Evolutionary conservation across 176 grass and related monocot species (phyloP).

Genomic region (Themeda triandra): DNA sequence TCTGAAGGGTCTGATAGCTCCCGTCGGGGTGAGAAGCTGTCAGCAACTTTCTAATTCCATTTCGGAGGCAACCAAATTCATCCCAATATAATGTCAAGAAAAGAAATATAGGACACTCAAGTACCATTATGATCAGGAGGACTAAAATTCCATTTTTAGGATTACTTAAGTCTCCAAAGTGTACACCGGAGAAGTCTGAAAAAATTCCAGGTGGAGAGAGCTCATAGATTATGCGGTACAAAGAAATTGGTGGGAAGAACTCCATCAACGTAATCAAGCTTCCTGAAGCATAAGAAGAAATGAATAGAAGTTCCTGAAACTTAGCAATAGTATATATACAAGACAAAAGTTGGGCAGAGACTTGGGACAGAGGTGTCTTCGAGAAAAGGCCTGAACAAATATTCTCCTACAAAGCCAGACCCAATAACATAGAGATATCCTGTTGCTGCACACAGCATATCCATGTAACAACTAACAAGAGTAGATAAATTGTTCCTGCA

Average conservation of each 20-base stretch:
- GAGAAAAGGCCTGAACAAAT: slow-evolving; percentile 44
- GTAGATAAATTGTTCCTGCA: background rate
- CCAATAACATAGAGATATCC: slow-evolving; percentile 55
- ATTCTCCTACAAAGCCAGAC: slow-evolving; percentile 50
- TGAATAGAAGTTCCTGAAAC: background rate
- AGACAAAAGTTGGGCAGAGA: slow-evolving; percentile 3
- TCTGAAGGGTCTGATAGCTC: slow-evolving; percentile 9
- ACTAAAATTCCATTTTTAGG: slow-evolving; percentile 43
- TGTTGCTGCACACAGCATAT: slow-evolving; percentile 44
- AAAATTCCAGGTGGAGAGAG: slow-evolving; percentile 38
- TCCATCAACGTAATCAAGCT: slow-evolving; percentile 55
- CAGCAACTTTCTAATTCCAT: slow-evolving; percentile 2
- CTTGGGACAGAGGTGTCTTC: slow-evolving; percentile 52
- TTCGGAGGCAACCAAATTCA: slow-evolving; percentile 37
- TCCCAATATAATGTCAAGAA: slow-evolving; percentile 48
- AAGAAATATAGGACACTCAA: slow-evolving; percentile 50
- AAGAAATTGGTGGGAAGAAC: slow-evolving; percentile 54
- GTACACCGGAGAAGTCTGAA: slow-evolving; percentile 42
- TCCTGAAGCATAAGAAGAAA: slow-evolving; percentile 26
- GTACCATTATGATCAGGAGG: slow-evolving; percentile 47
- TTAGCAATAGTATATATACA: background rate
- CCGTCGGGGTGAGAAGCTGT: background rate
- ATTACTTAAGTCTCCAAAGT: slow-evolving; percentile 43
- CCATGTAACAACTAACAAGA: background rate
- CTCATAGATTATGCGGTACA: slow-evolving; percentile 69